These are phyloP conservation scores for Bipolaris sorokiniana DNA, from an alignment of 2,329 filamentous ascomycete genomes.

Conservation along the genomic window DNA sequence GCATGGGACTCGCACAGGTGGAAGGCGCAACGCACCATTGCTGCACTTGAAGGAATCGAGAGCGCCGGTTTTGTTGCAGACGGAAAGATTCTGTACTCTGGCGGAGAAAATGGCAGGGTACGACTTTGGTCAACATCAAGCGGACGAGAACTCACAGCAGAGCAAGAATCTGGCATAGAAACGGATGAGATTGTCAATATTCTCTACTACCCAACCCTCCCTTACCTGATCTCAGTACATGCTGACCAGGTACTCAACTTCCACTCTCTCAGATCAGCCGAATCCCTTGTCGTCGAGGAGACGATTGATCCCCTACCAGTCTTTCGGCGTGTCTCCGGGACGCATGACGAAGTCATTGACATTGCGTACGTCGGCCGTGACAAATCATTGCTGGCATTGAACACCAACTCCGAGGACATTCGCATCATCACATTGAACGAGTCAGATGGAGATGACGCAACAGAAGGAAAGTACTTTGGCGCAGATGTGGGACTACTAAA, in stretches of 20 bases:
- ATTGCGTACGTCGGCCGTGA: constrained; percentile 83
- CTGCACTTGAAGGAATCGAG: constrained; percentile 85
- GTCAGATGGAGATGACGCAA: constrained; percentile 33
- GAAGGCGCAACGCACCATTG: constrained; percentile 80
- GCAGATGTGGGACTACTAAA: constrained; percentile 85
- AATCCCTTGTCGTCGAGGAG: constrained; percentile 48
- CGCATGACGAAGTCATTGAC: constrained; percentile 97
- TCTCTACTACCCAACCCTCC: constrained; percentile 68
- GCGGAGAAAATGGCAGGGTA: constrained; percentile 80
- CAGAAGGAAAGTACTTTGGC: constrained; percentile 73
- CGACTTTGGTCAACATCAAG: constrained; percentile 82
- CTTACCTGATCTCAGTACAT: constrained; percentile 80
- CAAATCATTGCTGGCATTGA: constrained; percentile 81
- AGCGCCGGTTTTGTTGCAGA: constrained; percentile 77
- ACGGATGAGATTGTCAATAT: constrained; percentile 74
- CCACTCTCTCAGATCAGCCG: constrained; percentile 63
- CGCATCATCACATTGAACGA: constrained; percentile 75
- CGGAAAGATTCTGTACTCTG: constrained; percentile 78
- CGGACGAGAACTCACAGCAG: constrained; percentile 78
- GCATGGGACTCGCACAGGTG: constrained; percentile 88
- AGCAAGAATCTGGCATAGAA: constrained; percentile 67
- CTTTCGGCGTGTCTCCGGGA: constrained; percentile 85
- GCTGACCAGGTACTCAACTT: constrained; percentile 87
- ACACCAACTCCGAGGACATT: constrained; percentile 94
- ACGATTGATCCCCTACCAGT: constrained; percentile 64